Evolutionary conservation across 2,329 filamentous ascomycete genomes (phyloP).

Genomic region (Hirsutella minnesotensis): DNA sequence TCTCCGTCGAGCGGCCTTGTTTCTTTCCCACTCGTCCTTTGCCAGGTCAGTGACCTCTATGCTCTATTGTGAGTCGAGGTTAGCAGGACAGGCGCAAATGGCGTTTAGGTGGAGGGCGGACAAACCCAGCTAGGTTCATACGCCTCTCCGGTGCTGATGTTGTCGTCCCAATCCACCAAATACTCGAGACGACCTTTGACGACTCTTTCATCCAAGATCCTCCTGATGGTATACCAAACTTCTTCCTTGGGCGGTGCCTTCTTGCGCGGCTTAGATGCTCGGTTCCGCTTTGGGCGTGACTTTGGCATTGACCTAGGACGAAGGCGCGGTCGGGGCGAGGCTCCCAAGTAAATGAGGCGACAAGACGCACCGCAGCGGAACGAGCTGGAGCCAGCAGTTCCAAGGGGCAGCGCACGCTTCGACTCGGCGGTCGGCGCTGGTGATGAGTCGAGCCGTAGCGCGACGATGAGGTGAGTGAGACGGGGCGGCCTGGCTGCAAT

Average conservation of each 20-base stretch:
- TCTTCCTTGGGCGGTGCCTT: conserved; percentile 9
- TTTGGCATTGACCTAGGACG: conserved; percentile 18
- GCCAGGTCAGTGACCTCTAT: conserved; percentile 19
- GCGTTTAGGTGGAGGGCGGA: conserved; percentile 1
- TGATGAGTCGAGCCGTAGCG: conserved; percentile 20
- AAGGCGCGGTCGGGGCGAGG: neutral
- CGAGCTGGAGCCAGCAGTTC: neutral
- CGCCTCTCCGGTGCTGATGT: conserved; percentile 17
- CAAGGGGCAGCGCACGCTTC: conserved; percentile 5
- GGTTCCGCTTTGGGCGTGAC: conserved; percentile 12
- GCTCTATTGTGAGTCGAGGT: conserved; percentile 10
- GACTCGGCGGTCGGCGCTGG: conserved; percentile 17
- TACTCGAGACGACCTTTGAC: conserved; percentile 17
- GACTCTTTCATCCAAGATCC: conserved; percentile 22
- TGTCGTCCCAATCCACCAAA: conserved; percentile 26
- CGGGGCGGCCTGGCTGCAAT: conserved; percentile 6
- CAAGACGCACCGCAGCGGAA: neutral
- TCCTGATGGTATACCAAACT: conserved; percentile 21
- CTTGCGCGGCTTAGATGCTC: conserved; percentile 9
- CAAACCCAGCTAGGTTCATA: conserved; percentile 21
- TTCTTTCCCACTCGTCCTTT: conserved; percentile 20
- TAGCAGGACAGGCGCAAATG: conserved; percentile 8
- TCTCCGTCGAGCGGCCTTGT: conserved; percentile 9
- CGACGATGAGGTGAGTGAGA: conserved; percentile 3
- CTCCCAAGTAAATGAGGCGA: neutral